These are phyloP conservation scores for Capsicum baccatum DNA, from an alignment of 257 asterid species.

Conservation along the genomic window DNA sequence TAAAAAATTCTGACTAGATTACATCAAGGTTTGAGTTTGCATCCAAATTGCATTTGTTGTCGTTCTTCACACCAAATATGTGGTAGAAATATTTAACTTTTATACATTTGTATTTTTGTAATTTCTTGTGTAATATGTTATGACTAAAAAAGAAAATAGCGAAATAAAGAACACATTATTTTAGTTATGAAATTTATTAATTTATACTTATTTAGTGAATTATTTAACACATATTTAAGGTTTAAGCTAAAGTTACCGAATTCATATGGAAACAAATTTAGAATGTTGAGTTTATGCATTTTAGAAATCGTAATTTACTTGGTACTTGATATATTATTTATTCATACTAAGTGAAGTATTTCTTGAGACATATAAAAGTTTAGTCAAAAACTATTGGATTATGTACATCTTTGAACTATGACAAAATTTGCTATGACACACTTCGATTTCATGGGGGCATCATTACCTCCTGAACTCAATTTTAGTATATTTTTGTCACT, in stretches of 20 bases:
- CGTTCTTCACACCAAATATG: background rate
- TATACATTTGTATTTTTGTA: background rate
- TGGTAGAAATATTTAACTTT: background rate
- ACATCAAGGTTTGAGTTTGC: background rate
- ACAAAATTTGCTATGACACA: no score
- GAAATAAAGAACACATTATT: background rate
- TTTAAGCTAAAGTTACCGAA: background rate
- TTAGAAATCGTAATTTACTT: no score
- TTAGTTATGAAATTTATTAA: no score
- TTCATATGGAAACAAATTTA: background rate
- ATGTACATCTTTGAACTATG: no score
- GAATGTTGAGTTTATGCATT: no score
- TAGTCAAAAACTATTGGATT: background rate
- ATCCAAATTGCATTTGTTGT: background rate
- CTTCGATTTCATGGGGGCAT: no score
- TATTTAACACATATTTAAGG: background rate
- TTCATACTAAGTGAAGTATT: no score
- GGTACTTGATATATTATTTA: no score
- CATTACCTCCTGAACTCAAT: no score
- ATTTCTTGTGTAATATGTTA: background rate
- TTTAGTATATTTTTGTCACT: no score
- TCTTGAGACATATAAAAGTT: no score
- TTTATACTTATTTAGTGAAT: background rate
- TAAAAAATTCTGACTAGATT: background rate
- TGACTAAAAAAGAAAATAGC: background rate